Evolutionary conservation across 208 protist species (phyloP).

Genomic region (Crithidia fasciculata): DNA sequence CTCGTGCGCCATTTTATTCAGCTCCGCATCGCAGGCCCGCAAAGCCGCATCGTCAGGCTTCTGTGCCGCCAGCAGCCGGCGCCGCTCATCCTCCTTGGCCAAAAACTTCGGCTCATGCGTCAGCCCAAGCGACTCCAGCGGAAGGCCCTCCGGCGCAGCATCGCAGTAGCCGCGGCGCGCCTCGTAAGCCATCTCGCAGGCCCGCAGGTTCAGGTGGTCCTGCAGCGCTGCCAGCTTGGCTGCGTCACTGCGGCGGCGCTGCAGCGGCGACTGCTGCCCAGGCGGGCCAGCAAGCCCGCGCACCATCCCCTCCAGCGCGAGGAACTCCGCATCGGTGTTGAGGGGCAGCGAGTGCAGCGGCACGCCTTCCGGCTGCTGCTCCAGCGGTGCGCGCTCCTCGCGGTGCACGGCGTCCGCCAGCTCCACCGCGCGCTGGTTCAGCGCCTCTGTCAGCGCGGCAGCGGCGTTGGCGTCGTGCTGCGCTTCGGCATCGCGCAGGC

Average conservation of each 20-base stretch:
- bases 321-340: slow-evolving; percentile 54
- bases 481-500: slow-evolving; percentile 46
- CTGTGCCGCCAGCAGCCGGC: slow-evolving; percentile 11
- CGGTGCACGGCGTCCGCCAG: slow-evolving; percentile 46
- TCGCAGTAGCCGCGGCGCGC: slow-evolving; percentile 53
- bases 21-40: slow-evolving; percentile 33
- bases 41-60: slow-evolving; percentile 20
- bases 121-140: slow-evolving; percentile 39
- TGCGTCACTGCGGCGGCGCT: slow-evolving; percentile 22
- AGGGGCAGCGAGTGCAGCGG: slow-evolving; percentile 53
- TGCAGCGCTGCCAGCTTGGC: slow-evolving; percentile 18
- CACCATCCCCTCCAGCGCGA: slow-evolving; percentile 49
- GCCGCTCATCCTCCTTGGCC: slow-evolving; percentile 26
- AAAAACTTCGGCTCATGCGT: slow-evolving; percentile 11
- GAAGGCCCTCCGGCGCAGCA: slow-evolving; percentile 53
- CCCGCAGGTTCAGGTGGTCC: slow-evolving; percentile 64
- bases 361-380: slow-evolving; percentile 54
- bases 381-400: slow-evolving; percentile 36
- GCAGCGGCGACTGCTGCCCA: too few species aligned
- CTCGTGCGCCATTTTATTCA: slow-evolving; percentile 44
- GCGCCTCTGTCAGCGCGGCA: slow-evolving; percentile 24
- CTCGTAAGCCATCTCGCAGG: slow-evolving; percentile 61
- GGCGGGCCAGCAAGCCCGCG: slow-evolving; percentile 14
- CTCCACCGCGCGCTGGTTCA: slow-evolving; percentile 62
- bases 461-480: slow-evolving; percentile 16